Conservation (phyloP, 2,329 filamentous ascomycete genomes). For the Ceratocystis colombiana region DNA sequence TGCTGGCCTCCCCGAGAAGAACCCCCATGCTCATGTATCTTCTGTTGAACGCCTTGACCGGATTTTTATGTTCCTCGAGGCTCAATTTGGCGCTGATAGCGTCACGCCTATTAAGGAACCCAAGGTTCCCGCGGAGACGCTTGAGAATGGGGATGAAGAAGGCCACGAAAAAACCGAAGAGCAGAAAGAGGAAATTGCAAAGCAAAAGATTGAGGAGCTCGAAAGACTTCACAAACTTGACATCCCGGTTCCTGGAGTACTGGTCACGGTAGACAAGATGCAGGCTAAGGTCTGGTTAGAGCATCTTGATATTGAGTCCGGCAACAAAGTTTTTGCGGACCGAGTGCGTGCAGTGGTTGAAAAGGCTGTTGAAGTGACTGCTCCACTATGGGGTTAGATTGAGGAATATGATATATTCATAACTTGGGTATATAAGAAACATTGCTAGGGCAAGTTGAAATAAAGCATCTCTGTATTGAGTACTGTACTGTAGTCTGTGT, state of each 20-base stretch:
- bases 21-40: constrained; percentile 63
- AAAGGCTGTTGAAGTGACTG: constrained; percentile 75
- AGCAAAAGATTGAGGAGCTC: constrained; percentile 57
- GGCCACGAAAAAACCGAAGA: constrained; percentile 31
- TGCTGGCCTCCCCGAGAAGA: constrained; percentile 37
- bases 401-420: not conserved
- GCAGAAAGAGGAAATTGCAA: constrained; percentile 42
- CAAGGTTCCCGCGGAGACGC: constrained; percentile 36
- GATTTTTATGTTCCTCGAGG: constrained; percentile 91
- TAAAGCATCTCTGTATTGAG: not conserved
- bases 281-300: constrained; percentile 86
- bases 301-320: constrained; percentile 79
- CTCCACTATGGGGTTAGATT: constrained; percentile 53
- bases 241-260: constrained; percentile 81
- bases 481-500: not conserved
- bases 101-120: constrained; percentile 65
- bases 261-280: constrained; percentile 80
- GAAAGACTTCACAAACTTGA: constrained; percentile 71
- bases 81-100: constrained; percentile 81
- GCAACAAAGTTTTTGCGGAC: constrained; percentile 66
- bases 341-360: constrained; percentile 84
- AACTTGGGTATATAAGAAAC: not conserved
- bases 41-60: constrained; percentile 70
- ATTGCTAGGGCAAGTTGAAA: not conserved
- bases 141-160: constrained; percentile 30